These are phyloP conservation scores for Endoconidiophora laricicola DNA, from an alignment of 2,329 filamentous ascomycete genomes.

Conservation along the genomic window DNA sequence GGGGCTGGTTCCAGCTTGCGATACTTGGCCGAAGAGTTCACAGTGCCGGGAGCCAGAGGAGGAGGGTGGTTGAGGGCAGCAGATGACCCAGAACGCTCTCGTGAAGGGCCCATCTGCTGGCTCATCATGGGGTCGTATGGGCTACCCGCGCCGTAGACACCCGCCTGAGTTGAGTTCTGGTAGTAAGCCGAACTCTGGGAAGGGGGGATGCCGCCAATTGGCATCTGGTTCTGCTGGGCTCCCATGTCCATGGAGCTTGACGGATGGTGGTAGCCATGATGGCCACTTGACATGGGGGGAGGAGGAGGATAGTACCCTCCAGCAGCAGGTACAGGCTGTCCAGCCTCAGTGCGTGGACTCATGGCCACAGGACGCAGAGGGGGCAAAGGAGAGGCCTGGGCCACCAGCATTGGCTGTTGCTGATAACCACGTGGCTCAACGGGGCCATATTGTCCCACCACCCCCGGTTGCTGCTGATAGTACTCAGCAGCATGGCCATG, in stretches of 20 bases:
- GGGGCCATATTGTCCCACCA: conserved; percentile 4
- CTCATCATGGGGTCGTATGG: conserved; percentile 6
- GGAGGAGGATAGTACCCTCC: conserved; percentile 8
- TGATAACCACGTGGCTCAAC: not conserved
- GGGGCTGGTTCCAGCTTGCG: conserved; percentile 43
- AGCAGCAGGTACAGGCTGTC: not conserved
- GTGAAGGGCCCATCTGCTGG: conserved; percentile 2
- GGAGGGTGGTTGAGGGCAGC: conserved; percentile 6
- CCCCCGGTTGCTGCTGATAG: conserved; percentile 1
- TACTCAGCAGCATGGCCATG: not conserved
- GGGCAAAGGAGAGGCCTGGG: conserved; percentile 9
- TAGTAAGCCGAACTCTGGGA: not conserved
- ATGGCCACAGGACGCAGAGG: conserved; percentile 8
- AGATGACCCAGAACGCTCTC: conserved; percentile 7
- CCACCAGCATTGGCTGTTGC: not conserved
- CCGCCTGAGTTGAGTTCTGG: not conserved
- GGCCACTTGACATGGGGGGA: conserved; percentile 2
- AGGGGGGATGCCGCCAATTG: not conserved
- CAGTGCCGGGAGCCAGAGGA: not conserved
- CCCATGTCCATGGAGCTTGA: conserved; percentile 1
- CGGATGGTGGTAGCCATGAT: conserved; percentile 4
- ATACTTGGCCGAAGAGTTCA: conserved; percentile 25
- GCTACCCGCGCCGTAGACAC: conserved; percentile 2
- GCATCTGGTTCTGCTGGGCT: conserved; percentile 1
- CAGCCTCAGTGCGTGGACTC: not conserved